Conservation (phyloP, 164 flowering plant genomes). For the Berberis vulgaris region DNA sequence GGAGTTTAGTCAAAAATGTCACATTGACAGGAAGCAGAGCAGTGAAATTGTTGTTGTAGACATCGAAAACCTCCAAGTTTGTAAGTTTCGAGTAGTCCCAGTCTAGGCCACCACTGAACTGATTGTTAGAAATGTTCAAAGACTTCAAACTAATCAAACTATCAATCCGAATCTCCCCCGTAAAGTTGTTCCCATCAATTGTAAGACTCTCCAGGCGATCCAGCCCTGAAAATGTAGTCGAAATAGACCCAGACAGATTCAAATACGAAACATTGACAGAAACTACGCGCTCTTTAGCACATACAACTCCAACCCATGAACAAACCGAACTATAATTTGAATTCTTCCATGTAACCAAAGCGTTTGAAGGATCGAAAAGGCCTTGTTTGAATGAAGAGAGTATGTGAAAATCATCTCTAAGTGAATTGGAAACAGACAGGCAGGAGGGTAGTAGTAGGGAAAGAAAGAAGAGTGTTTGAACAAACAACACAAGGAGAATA, state of each 20-base stretch:
- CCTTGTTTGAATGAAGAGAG: neutral
- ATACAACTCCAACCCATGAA: constrained; percentile 1
- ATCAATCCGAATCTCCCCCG: constrained; percentile 39
- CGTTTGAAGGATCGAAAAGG: neutral
- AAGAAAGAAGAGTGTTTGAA: neutral
- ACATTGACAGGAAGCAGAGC: constrained; percentile 50
- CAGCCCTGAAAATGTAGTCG: constrained; percentile 35
- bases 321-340: constrained; percentile 2
- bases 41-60: constrained; percentile 78
- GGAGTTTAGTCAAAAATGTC: constrained; percentile 33
- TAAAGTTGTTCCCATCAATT: constrained; percentile 72
- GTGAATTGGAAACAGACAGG: neutral
- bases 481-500: neutral
- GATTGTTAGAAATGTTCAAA: constrained; percentile 75
- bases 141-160: constrained; percentile 33
- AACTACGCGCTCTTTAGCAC: neutral
- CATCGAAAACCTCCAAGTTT: constrained; percentile 64
- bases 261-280: constrained; percentile 55
- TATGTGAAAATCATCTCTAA: neutral
- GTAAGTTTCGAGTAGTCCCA: constrained; percentile 60
- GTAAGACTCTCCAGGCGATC: constrained; percentile 49
- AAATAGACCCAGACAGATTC: constrained; percentile 52
- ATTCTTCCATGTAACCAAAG: neutral
- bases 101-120: constrained; percentile 55
- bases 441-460: neutral